phyloP scores from a whole-genome alignment of 768 basidiomycete genomes.

The Boletales sp. region DNA sequence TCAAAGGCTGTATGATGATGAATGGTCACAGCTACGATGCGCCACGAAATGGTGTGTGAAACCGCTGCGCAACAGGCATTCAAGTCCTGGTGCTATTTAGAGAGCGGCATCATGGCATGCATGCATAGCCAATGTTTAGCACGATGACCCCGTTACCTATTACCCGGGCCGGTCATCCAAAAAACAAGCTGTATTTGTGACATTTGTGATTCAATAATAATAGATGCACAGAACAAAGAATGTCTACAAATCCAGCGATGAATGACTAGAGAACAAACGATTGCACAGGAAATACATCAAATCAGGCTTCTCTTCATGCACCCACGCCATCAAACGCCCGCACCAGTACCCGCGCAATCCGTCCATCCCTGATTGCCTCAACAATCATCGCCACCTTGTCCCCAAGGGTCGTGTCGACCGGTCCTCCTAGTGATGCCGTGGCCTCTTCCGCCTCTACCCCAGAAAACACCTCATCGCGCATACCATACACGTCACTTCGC shows the following conservation, averaged over 20 bases:
- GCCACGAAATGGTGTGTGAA: no score
- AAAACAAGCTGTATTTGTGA: no score
- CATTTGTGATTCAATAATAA: no score
- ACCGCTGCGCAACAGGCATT: no score
- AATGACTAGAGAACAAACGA: not conserved
- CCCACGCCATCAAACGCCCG: conserved; percentile 40
- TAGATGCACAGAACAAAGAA: no score
- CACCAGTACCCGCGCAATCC: conserved; percentile 56
- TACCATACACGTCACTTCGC: conserved; percentile 54
- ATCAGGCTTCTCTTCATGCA: not conserved
- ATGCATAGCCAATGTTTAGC: no score
- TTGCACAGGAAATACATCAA: not conserved
- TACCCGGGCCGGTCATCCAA: no score
- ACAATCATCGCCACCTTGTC: conserved; percentile 72
- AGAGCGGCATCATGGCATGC: no score
- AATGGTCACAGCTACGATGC: no score
- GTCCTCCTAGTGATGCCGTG: conserved; percentile 8
- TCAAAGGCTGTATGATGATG: no score
- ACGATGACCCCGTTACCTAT: no score
- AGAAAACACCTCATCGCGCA: conserved; percentile 21
- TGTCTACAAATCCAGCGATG: not conserved
- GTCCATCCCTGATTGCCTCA: conserved; percentile 75
- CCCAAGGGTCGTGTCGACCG: conserved; percentile 55
- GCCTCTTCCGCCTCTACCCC: conserved; percentile 37
- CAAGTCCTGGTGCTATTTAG: no score